Evolutionary conservation across 805 yeast genomes (phyloP), one percentile per base, ranked within the genome.

Genomic region (Kodamaea neixiangensis): DNA sequence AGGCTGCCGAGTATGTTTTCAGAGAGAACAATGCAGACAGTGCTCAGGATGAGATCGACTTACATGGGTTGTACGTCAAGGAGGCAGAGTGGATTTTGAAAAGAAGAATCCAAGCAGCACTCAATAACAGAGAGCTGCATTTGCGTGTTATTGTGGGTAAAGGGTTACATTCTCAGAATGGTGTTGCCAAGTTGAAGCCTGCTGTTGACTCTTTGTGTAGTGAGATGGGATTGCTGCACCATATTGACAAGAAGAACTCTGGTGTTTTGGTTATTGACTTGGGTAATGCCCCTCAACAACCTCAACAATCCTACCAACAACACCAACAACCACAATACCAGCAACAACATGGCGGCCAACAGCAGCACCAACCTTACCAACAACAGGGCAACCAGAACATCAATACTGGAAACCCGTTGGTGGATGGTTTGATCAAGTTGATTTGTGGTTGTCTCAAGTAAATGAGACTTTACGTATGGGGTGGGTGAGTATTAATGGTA

Each of bases 1-100:
- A 84, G 66, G 99, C 98, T 3, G 97, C 97, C 1, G 89, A 85
- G 65, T 91, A 85, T 62, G 97, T 89, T 1, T 93, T 93, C 66
- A 74, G 85, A 40, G 92, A 87, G 57, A 93, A 93, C 67, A 93
- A 93, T 63, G 81, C 89, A 37, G 97, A 92, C 62, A 85, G 93
- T n/a, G 84, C 80, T 29, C 76, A 77, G 19, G 86, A 89, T 66
- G 98, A 93, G 68, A 90, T 93, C 55, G 98, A 93, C 70, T 75
- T 93, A 48, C 99, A 93, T 67, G 99, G 99, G 0, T 72, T 93
- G 25, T 92, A 77, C 59, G 96, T 93, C 15, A 86, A 85, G 64
- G 99, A 93, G 70, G 97, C 97, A 6, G 81, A 82, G 54, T 86
- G 82, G 63, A 81, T 87, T 46, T 74, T 93, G 56, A 88, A 86